Conservation (phyloP, 352 stramenopile species). For the Pythium phragmiticola region DNA sequence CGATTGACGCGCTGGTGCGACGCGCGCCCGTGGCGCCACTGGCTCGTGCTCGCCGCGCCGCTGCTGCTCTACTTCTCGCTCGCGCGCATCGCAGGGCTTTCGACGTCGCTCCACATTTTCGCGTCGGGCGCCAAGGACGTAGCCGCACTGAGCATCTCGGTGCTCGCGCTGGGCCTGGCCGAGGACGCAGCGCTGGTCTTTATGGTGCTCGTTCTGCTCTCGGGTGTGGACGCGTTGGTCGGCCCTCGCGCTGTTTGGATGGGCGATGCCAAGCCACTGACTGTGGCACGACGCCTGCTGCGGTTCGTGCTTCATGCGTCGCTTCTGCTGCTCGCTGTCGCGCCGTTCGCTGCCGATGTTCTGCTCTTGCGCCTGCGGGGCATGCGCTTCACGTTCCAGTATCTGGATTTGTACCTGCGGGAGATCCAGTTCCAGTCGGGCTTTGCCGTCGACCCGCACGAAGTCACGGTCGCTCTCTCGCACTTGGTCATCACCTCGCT, state of each 20-base stretch:
- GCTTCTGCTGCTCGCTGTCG: constrained; percentile 12
- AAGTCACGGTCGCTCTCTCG: background rate
- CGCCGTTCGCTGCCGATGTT: constrained; percentile 20
- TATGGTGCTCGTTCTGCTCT: constrained; percentile 16
- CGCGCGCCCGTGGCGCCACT: constrained; percentile 15
- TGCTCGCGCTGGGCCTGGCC: constrained; percentile 4
- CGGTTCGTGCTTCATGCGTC: constrained; percentile 38
- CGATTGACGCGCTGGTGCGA: background rate
- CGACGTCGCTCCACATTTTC: constrained; percentile 9
- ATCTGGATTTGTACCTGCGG: constrained; percentile 19
- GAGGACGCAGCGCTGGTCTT: constrained; percentile 13
- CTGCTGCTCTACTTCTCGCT: constrained; percentile 12
- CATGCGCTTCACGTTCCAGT: constrained; percentile 26
- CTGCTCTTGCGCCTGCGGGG: constrained; percentile 18
- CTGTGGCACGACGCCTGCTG: constrained; percentile 18
- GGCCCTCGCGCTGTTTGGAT: background rate
- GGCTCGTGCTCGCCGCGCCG: constrained; percentile 8
- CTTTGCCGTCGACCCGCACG: background rate
- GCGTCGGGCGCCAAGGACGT: background rate
- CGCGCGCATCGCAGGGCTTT: constrained; percentile 9
- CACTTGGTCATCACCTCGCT: background rate
- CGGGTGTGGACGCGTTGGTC: constrained; percentile 5
- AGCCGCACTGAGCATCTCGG: background rate
- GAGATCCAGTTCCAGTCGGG: constrained; percentile 4
- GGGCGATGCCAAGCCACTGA: background rate